A percentile compares a stretch with the other conserved stretches of the same genome.
These are phyloP conservation scores for Rhizophlyctis rosea DNA, from an alignment of 192 early-diverging fungal genomes.

Conservation along the genomic window DNA sequence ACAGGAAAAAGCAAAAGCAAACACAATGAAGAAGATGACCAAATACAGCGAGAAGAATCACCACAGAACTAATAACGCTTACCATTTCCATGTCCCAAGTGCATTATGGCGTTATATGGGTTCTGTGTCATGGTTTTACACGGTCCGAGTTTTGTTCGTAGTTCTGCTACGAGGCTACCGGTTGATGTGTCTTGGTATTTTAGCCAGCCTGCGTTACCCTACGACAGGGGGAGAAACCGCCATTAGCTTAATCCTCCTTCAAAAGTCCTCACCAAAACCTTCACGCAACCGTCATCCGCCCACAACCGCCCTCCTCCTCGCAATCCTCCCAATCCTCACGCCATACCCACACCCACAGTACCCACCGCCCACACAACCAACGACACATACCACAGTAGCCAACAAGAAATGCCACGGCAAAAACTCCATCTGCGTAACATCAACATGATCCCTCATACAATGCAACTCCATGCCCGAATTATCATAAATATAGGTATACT, in stretches of 20 bases:
- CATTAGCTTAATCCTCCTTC: no score
- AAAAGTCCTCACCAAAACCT: no score
- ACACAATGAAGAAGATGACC: no score
- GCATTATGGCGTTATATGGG: slow-evolving; percentile 84
- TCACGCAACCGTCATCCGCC: no score
- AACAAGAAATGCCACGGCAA: slow-evolving; percentile 92
- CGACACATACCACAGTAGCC: slow-evolving; percentile 69
- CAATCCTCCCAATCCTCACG: no score
- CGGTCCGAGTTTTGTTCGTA: slow-evolving; percentile 70
- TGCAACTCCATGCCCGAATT: slow-evolving; percentile 86
- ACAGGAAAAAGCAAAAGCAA: no score
- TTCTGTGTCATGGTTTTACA: slow-evolving; percentile 87
- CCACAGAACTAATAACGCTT: no score
- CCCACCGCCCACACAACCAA: no score
- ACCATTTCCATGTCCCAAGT: slow-evolving; percentile 87
- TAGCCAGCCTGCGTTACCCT: slow-evolving; percentile 76
- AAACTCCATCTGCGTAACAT: slow-evolving; percentile 82
- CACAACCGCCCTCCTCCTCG: no score
- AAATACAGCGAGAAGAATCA: no score
- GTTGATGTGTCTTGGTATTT: slow-evolving; percentile 95
- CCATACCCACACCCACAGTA: no score
- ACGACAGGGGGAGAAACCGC: no score
- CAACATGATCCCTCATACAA: slow-evolving; percentile 75
- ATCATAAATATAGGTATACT: slow-evolving; percentile 94
- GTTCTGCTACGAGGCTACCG: slow-evolving; percentile 77